Conservation (phyloP, 2,329 filamentous ascomycete species). For the Aspergillus niger region DNA sequence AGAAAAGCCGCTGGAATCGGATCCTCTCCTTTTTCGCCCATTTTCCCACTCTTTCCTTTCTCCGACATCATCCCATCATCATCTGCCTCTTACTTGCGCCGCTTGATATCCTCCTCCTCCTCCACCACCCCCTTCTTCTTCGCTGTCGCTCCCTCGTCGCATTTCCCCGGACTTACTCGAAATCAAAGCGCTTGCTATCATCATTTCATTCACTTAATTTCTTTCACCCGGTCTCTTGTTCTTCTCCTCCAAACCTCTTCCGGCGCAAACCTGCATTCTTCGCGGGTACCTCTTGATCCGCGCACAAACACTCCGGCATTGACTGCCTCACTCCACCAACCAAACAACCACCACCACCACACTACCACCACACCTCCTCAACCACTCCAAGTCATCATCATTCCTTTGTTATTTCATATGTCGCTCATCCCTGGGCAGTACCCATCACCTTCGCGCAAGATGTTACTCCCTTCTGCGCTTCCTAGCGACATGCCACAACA, state of each 20-base stretch:
- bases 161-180: slow-evolving; percentile 25
- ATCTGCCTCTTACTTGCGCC: slow-evolving; percentile 49
- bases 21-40: slow-evolving; percentile 8
- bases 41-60: not conserved
- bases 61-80: slow-evolving; percentile 20
- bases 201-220: slow-evolving; percentile 21
- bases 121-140: slow-evolving; percentile 39
- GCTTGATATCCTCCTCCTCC: too few relatives aligned
- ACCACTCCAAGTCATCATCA: slow-evolving; percentile 12
- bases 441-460: slow-evolving; percentile 22
- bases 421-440: not conserved
- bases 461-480: slow-evolving; percentile 51
- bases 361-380: not conserved
- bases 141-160: slow-evolving; percentile 30
- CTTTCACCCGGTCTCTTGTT: slow-evolving; percentile 16
- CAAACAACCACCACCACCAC: slow-evolving; percentile 1
- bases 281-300: slow-evolving; percentile 20
- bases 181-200: slow-evolving; percentile 27
- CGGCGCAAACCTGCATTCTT: slow-evolving; percentile 36
- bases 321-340: not conserved
- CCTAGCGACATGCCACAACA: slow-evolving; percentile 46
- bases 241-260: slow-evolving; percentile 29
- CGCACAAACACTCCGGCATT: slow-evolving; percentile 20
- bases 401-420: slow-evolving; percentile 4
- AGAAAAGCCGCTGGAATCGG: not conserved